Evolutionary conservation across 176 grass and related monocot species (phyloP), one percentile per base, ranked within the genome.

Genomic region (Saccharum spontaneum): DNA sequence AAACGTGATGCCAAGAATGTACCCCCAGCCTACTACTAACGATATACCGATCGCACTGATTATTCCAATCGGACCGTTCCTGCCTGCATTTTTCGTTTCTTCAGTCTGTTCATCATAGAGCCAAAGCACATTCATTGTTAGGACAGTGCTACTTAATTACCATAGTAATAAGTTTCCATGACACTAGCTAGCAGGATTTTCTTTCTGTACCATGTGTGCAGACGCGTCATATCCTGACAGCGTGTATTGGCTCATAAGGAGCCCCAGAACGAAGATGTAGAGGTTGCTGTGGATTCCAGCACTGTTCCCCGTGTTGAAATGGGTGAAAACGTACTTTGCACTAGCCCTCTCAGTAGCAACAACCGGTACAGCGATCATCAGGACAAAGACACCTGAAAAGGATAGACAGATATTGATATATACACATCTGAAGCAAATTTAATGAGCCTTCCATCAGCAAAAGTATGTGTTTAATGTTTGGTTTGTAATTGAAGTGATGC

Each of bases 161-260:
- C 15, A 18, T 18, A 67, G 65, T 67, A 67, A 8, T 16, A 22
- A 22, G 16, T 64, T 64, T 22, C 17, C 17, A 55, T 40, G 4
- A 38, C 18, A 37, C 1, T 39, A 69, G 33, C 33, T 33, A 18
- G 2, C 33, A 18, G 17, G 49, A 18, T 55, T 55, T 22, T 57
- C 8, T 7, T 52, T 52, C 22, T 22, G 13, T 71, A 45, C 69
- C 70, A 46, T 88, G 82, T 95, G 89, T 3, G 93, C 96, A 14
- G 91, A 98, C 3, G 93, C 93, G 39, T 98, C 96, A 30, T 98
- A 98, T 69, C 96, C 95, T 15, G 68, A 52, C 18, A 98, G 77
- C 1, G 89, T 92, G 64, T 95, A 98, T 73, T 93, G 89, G 89
- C 93, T 98, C 96, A 95, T 95, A n/a, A 98, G 67, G 50, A 98